These are phyloP conservation scores for Lumnitzera littorea DNA, from an alignment of 345 rosid genomes.

Conservation along the genomic window DNA sequence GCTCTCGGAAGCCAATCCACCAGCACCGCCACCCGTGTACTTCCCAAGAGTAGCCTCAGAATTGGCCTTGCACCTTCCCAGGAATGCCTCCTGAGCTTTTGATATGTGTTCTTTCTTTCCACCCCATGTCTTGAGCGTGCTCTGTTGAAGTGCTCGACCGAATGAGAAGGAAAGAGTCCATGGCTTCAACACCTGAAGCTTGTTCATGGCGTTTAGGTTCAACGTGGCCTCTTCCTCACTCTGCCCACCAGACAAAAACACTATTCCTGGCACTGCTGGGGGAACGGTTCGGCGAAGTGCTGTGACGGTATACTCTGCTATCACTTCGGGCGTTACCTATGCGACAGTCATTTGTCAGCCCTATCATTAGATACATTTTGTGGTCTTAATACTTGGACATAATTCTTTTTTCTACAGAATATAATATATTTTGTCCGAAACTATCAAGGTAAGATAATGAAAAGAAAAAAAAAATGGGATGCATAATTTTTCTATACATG, in stretches of 20 bases:
- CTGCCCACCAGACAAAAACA: slow-evolving; percentile 86
- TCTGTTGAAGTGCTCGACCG: slow-evolving; percentile 86
- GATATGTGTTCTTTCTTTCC: slow-evolving; percentile 75
- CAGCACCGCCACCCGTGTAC: slow-evolving; percentile 40
- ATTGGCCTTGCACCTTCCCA: slow-evolving; percentile 71
- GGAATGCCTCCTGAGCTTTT: slow-evolving; percentile 71
- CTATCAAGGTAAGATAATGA: no score
- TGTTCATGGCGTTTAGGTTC: slow-evolving; percentile 88
- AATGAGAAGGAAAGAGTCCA: slow-evolving; percentile 96
- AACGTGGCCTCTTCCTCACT: slow-evolving; percentile 82
- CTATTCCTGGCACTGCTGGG: slow-evolving; percentile 81
- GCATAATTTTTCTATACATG: no score
- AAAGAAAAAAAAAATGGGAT: no score
- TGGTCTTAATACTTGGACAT: no score
- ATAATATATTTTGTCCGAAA: no score
- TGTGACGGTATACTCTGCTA: slow-evolving; percentile 58
- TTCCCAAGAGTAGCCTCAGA: slow-evolving; percentile 83
- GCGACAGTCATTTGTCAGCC: neutral
- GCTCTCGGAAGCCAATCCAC: slow-evolving; percentile 77
- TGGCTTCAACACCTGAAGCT: slow-evolving; percentile 65
- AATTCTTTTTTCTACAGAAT: no score
- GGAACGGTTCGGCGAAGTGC: slow-evolving; percentile 86
- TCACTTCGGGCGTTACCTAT: slow-evolving; percentile 47
- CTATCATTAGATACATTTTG: no score
- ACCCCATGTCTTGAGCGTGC: slow-evolving; percentile 87